Evolutionary conservation across 2,329 filamentous ascomycete species (phyloP).

Genomic region (Calonectria leucothoes): DNA sequence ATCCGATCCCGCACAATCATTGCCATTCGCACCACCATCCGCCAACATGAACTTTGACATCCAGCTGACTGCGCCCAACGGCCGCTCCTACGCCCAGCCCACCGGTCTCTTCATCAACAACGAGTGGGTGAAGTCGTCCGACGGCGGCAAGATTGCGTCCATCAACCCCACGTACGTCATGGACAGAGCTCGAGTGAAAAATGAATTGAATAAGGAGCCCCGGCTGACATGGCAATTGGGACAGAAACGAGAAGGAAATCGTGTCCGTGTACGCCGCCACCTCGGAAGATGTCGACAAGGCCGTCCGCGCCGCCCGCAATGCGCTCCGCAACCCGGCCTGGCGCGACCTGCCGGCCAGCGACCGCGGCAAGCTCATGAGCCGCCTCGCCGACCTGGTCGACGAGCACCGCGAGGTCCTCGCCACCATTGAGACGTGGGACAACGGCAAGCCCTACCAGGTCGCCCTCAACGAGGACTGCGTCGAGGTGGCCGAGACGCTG

Average conservation of each 20-base stretch:
- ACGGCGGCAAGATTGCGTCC: constrained; percentile 65
- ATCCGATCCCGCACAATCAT: neutral
- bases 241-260: constrained; percentile 48
- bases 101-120: constrained; percentile 84
- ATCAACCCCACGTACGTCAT: constrained; percentile 63
- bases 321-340: constrained; percentile 77
- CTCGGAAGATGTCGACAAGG: constrained; percentile 46
- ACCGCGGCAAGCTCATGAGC: constrained; percentile 76
- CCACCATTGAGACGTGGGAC: constrained; percentile 77
- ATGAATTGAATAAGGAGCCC: no score
- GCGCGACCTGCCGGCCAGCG: constrained; percentile 74
- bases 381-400: constrained; percentile 76
- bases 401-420: constrained; percentile 65
- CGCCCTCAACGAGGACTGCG: constrained; percentile 74
- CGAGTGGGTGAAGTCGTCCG: constrained; percentile 73
- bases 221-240: neutral
- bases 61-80: constrained; percentile 63
- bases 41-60: constrained; percentile 35
- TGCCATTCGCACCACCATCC: no score
- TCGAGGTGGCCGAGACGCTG: constrained; percentile 59
- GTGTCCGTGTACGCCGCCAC: constrained; percentile 47
- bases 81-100: constrained; percentile 73
- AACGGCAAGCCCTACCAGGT: constrained; percentile 80
- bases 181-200: neutral
- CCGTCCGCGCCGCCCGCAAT: constrained; percentile 64